Evolutionary conservation across 2,329 filamentous ascomycete genomes (phyloP).

Genomic region (Botryotinia globosa): DNA sequence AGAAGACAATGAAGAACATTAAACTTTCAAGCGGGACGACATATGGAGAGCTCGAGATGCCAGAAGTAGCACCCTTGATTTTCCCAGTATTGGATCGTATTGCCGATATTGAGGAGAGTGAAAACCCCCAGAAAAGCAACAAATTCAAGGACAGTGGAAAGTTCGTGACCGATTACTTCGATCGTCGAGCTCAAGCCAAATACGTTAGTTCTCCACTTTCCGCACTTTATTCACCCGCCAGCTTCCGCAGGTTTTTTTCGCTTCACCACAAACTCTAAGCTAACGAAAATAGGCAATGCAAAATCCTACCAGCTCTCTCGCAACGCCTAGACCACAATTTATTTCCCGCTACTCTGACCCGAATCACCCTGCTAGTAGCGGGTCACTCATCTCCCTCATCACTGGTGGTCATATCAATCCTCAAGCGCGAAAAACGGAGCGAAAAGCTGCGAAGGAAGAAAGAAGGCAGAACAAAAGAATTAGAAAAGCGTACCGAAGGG

Average conservation of each 20-base stretch:
- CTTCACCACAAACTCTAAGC: not conserved
- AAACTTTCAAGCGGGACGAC: slow-evolving; percentile 41
- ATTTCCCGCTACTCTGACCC: slow-evolving; percentile 50
- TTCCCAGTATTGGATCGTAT: slow-evolving; percentile 41
- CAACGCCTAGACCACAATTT: slow-evolving; percentile 41
- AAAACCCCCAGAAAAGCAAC: slow-evolving; percentile 32
- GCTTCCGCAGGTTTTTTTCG: not conserved
- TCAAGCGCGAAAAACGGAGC: not conserved
- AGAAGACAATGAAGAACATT: slow-evolving; percentile 38
- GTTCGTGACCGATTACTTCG: slow-evolving; percentile 34
- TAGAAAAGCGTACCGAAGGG: slow-evolving; percentile 19
- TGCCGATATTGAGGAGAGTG: slow-evolving; percentile 26
- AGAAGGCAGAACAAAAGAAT: slow-evolving; percentile 16
- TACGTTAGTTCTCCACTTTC: slow-evolving; percentile 26
- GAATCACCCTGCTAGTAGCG: slow-evolving; percentile 49
- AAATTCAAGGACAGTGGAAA: slow-evolving; percentile 42
- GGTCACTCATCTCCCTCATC: slow-evolving; percentile 46
- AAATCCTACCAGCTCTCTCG: slow-evolving; percentile 44
- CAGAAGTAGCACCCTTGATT: slow-evolving; percentile 42
- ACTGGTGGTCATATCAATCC: slow-evolving; percentile 45
- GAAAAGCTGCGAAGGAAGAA: not conserved
- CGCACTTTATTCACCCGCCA: not conserved
- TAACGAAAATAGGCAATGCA: slow-evolving; percentile 25
- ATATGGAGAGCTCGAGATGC: slow-evolving; percentile 41
- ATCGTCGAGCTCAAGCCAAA: slow-evolving; percentile 41